phyloP scores from a whole-genome alignment of 768 basidiomycete species.

The Macrocybe gigantea region DNA sequence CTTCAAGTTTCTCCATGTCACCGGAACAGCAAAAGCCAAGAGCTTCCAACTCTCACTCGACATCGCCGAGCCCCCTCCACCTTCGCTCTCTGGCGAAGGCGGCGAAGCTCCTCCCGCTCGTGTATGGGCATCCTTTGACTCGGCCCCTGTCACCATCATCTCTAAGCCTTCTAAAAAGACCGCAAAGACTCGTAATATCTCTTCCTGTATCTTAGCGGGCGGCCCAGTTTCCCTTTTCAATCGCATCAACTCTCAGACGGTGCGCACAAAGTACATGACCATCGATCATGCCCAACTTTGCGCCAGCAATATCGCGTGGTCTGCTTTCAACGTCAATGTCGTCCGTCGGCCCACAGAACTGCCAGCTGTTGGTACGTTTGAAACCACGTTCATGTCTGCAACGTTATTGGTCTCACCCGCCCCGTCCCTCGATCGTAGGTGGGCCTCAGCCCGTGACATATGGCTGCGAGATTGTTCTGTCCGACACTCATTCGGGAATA shows the following conservation, averaged over 20 bases:
- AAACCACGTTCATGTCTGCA: too few relatives aligned
- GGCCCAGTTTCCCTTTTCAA: slow-evolving; percentile 92
- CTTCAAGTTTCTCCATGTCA: slow-evolving; percentile 90
- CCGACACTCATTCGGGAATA: slow-evolving; percentile 81
- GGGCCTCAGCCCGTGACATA: slow-evolving; percentile 87
- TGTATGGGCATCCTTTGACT: slow-evolving; percentile 88
- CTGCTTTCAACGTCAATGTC: slow-evolving; percentile 91
- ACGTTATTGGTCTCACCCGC: slow-evolving; percentile 32
- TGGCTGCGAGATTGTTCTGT: slow-evolving; percentile 82
- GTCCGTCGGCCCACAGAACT: slow-evolving; percentile 67
- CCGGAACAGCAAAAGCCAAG: slow-evolving; percentile 84
- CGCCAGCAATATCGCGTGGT: slow-evolving; percentile 91
- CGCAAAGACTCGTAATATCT: slow-evolving; percentile 89
- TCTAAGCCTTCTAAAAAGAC: slow-evolving; percentile 98
- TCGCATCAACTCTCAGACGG: slow-evolving; percentile 94
- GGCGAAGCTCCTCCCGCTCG: slow-evolving; percentile 51
- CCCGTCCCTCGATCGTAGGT: slow-evolving; percentile 32
- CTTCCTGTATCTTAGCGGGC: slow-evolving; percentile 83
- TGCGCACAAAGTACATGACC: slow-evolving; percentile 96
- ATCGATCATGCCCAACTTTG: slow-evolving; percentile 79
- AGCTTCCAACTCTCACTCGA: slow-evolving; percentile 84
- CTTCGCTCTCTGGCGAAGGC: slow-evolving; percentile 39
- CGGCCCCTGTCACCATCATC: slow-evolving; percentile 89
- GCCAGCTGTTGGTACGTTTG: slow-evolving; percentile 57
- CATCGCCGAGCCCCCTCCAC: slow-evolving; percentile 69